Base-by-base conservation (phyloP, 805 yeast genomes). In the Hanseniaspora valbyensis region DNA sequence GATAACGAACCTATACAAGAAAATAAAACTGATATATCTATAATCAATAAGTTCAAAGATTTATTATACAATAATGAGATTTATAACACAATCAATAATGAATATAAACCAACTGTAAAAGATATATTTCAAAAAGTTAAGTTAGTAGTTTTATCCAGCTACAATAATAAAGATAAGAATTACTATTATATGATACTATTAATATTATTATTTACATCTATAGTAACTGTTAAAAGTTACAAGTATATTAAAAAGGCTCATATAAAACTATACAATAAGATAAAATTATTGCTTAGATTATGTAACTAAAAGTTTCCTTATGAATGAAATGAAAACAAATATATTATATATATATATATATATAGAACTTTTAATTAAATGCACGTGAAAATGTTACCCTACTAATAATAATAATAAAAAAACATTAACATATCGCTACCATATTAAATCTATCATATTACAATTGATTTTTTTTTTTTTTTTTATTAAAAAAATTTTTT, bases 1-100 rank as follows among this genome's bases (percentile, higher is more conserved):
- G 51, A 48, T 13, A 41, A 44, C 14, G 51, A 48, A n/a, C 51
- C 51, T 22, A 7, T 16, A 5, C 24, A 34, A 18, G 44, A 39
- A 32, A 22, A 30, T 2, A n/a, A 30, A 16, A 16, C 24, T 6
- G 25, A 9, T 19, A 22, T 18, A 12, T 22, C 34, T 6, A 36
- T 44, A 21, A 44, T 44, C 21, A 19, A 44, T 18, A 46, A 39
- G n/a, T 46, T 46, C 12, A 39, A 48, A 36, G 44, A 32, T 12
- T 13, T 39, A 22, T 32, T 42, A 26, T 10, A 45, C n/a, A 38
- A 30, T 4, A 46, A 45, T 10, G 30, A 37, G 2, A 36, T 44
- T 14, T 44, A 34, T 24, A 28, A 33, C 14, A 36, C 18, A 22
- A 34, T 44, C 13, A 36, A 38, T 3, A 12, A 26, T 3, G 34